Evolutionary conservation across 1,139 yeast species (phyloP).

Genomic region (Saccharomyces hybrid): DNA sequence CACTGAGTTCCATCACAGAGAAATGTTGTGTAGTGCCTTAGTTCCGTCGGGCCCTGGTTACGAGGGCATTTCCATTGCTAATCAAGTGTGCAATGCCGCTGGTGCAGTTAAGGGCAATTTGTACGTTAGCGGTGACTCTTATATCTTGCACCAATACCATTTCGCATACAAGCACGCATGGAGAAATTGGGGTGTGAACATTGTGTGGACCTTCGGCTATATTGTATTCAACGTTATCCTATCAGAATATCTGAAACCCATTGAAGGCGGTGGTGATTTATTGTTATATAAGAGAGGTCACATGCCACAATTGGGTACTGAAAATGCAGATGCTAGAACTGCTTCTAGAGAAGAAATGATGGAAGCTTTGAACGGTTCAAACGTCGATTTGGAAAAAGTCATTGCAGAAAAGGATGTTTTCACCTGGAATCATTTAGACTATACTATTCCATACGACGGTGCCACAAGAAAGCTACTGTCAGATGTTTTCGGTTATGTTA

Average conservation of each 20-base stretch:
- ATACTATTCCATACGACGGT: slow-evolving; percentile 45
- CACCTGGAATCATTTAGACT: slow-evolving; percentile 48
- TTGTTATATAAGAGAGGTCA: slow-evolving; percentile 50
- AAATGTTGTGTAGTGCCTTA: slow-evolving; percentile 41
- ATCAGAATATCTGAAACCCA: slow-evolving; percentile 46
- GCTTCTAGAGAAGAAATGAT: slow-evolving; percentile 40
- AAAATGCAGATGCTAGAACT: slow-evolving; percentile 37
- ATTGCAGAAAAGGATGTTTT: slow-evolving; percentile 39
- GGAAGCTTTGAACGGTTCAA: slow-evolving; percentile 37
- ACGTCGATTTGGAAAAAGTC: slow-evolving; percentile 35
- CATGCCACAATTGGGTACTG: slow-evolving; percentile 39
- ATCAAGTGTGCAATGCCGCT: slow-evolving; percentile 42
- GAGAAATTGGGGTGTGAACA: slow-evolving; percentile 57
- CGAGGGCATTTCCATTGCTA: slow-evolving; percentile 34
- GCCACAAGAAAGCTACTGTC: slow-evolving; percentile 43
- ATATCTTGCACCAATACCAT: slow-evolving; percentile 35
- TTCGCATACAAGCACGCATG: slow-evolving; percentile 49
- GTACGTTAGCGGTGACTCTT: slow-evolving; percentile 44
- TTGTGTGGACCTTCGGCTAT: slow-evolving; percentile 50
- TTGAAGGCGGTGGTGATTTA: slow-evolving; percentile 51
- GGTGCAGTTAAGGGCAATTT: slow-evolving; percentile 43
- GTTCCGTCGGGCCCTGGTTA: slow-evolving; percentile 52
- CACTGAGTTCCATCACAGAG: slow-evolving; percentile 49
- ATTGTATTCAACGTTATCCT: slow-evolving; percentile 39
- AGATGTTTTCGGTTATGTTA: slow-evolving; percentile 55